Percentiles rank a stretch among this genome's conserved stretches.
Conservation (phyloP, 106 monocot genomes). For the Dendrobium nobile region DNA sequence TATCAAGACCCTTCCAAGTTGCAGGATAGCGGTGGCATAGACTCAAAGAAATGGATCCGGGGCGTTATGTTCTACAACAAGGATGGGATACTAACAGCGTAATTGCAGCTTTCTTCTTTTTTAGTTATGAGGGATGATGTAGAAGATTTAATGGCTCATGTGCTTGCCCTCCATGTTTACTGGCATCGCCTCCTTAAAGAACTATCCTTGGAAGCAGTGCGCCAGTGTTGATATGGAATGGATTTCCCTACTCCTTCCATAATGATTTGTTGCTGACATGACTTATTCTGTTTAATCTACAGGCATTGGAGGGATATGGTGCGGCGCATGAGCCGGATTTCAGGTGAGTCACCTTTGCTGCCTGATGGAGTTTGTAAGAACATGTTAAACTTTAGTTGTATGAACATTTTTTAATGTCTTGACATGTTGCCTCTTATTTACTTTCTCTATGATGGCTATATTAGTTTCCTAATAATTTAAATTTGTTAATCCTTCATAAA, state of each 20-base stretch:
- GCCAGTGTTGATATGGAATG: conserved; percentile 85
- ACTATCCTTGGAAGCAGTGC: conserved; percentile 44
- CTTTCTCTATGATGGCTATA: neutral
- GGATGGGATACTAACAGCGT: conserved; percentile 99
- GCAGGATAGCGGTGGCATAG: conserved; percentile 26
- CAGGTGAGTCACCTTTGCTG: conserved; percentile 45
- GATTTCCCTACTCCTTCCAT: conserved; percentile 59
- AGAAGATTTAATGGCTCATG: conserved; percentile 74
- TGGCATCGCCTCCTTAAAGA: conserved; percentile 61
- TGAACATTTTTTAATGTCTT: neutral
- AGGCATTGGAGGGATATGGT: conserved; percentile 96
- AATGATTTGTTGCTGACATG: conserved; percentile 77
- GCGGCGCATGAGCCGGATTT: conserved; percentile 66
- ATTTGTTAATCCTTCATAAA: neutral
- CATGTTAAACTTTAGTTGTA: neutral
- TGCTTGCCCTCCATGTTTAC: conserved; percentile 58
- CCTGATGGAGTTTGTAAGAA: neutral
- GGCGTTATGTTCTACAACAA: conserved; percentile 92
- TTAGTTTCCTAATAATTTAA: neutral
- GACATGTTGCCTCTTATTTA: neutral
- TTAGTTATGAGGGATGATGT: conserved; percentile 84
- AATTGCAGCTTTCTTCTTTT: conserved; percentile 95
- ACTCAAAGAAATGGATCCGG: conserved; percentile 84
- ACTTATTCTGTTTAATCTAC: conserved; percentile 99
- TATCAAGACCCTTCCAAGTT: conserved; percentile 29